Base-by-base conservation (phyloP, 352 stramenopile genomes). In the Globisporangium yorkense region DNA sequence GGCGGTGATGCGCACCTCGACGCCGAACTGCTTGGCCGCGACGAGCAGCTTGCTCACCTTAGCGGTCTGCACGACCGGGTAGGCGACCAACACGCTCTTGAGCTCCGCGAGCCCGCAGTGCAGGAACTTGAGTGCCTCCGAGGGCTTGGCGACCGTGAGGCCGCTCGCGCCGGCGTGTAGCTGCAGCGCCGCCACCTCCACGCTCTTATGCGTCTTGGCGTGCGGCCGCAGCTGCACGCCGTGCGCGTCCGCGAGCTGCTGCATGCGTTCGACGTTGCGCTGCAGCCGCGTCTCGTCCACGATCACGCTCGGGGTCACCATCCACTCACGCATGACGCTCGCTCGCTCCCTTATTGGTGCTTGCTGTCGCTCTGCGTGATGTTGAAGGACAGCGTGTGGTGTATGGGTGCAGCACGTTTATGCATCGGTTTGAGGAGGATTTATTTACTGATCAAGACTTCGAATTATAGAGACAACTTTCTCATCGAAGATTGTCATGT, bases 151-250 rank as follows among this genome's bases (percentile, higher is more conserved):
- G 2, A 85, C 69, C 16, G 81, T 89, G 54, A 91, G 57, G 13
- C 78, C 81, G 43, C 69, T 71, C 5, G 78, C 81, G 20, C 81
- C 81, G 3, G 74, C 67, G 24, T 49, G 59, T 33, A 91, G 66
- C 56, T 87, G 78, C 58, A 82, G 63, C 33, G 59, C 39, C 37
- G 81, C 69, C 62, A 89, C 80, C 62, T 92, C 81, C 15, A 77
- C 61, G 24, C 73, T 88, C 67, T 92, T 92, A 79, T 92, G 81
- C 54, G 78, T 89, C 70, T 91, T 91, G 46, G 67, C 66, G 51
- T 92, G 81, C 33, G 81, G 81, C 2, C 81, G 81, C 41, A 92
- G 66, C 40, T 75, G 66, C 49, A 92, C 78, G 47, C 63, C 9
- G 39, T 88, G 61, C 24, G 37, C 44, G 15, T 51, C 65, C 9